A percentile compares a stretch with the other conserved stretches of the same genome.
phyloP scores from a whole-genome alignment of 2,329 filamentous ascomycete genomes.

The Trichoderma sp. region DNA sequence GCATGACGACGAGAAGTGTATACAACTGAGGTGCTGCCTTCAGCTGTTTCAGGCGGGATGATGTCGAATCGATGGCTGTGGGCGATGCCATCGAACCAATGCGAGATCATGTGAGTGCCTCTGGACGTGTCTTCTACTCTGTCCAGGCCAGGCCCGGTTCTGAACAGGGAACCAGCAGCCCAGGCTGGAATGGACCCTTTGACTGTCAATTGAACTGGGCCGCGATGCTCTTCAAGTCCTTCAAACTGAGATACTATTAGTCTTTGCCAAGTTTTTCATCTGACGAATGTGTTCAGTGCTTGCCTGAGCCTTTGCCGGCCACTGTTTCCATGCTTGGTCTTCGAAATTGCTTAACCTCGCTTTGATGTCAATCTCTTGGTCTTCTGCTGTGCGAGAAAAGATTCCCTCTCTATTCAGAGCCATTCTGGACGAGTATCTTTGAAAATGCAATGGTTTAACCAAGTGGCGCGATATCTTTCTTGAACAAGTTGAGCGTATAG shows the following conservation, averaged over 20 bases:
- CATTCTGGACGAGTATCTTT: constrained; percentile 30
- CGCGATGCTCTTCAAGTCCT: constrained; percentile 65
- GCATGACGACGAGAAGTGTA: constrained; percentile 75
- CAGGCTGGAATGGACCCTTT: constrained; percentile 71
- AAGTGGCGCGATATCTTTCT: background rate
- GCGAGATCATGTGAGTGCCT: constrained; percentile 64
- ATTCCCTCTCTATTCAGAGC: constrained; percentile 37
- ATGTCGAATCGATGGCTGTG: constrained; percentile 76
- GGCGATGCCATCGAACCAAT: constrained; percentile 83
- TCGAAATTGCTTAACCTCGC: constrained; percentile 37
- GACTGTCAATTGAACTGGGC: constrained; percentile 66
- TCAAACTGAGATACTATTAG: constrained; percentile 59
- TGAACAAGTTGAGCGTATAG: background rate
- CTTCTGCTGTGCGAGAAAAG: constrained; percentile 36
- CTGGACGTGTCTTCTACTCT: constrained; percentile 61
- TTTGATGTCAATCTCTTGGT: constrained; percentile 37
- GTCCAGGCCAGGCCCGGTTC: constrained; percentile 72
- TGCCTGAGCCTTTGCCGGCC: constrained; percentile 55
- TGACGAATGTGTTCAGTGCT: constrained; percentile 14
- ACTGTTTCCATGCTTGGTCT: constrained; percentile 45
- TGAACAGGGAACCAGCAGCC: constrained; percentile 71
- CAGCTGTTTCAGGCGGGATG: constrained; percentile 43
- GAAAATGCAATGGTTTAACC: background rate
- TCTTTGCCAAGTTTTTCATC: background rate
- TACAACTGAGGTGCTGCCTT: constrained; percentile 50